Evolutionary conservation across 2,329 filamentous ascomycete genomes (phyloP).

Genomic region (Aspergillus sp.): DNA sequence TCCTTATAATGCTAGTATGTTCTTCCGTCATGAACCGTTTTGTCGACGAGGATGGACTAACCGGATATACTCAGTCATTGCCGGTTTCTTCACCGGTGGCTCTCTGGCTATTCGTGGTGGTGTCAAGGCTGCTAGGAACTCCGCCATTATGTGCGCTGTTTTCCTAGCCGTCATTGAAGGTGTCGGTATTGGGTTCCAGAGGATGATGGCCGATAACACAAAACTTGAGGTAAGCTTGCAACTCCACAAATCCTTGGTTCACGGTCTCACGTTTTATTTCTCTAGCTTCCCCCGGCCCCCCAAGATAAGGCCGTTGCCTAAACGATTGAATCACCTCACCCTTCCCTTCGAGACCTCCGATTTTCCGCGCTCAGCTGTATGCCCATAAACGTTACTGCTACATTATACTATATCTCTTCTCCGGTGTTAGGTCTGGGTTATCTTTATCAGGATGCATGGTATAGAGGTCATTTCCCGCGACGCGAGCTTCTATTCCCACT

Average conservation of each 20-base stretch:
- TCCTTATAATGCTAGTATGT: conserved; percentile 85
- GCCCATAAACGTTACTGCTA: conserved; percentile 22
- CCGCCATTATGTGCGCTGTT: conserved; percentile 93
- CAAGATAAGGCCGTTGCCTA: conserved; percentile 44
- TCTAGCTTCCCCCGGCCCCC: conserved; percentile 43
- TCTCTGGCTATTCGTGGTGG: conserved; percentile 90
- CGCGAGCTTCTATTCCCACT: conserved; percentile 34
- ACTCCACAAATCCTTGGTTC: background rate
- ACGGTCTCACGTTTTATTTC: conserved; percentile 13
- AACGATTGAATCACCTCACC: conserved; percentile 18
- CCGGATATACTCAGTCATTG: conserved; percentile 64
- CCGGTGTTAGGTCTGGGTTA: conserved; percentile 43
- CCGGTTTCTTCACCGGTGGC: conserved; percentile 95
- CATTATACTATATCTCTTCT: conserved; percentile 42
- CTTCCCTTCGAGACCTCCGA: conserved; percentile 19
- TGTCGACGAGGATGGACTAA: conserved; percentile 2
- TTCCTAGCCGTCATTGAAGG: conserved; percentile 95
- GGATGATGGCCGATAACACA: conserved; percentile 90
- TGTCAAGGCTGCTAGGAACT: conserved; percentile 88
- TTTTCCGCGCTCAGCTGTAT: conserved; percentile 27
- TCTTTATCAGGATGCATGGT: conserved; percentile 39
- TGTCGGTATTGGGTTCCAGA: conserved; percentile 92
- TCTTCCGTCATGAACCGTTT: background rate
- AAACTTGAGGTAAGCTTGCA: conserved; percentile 69
- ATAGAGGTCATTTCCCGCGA: conserved; percentile 36